phyloP scores from a whole-genome alignment of 495 filamentous ascomycete species.

The Darksidea phi region DNA sequence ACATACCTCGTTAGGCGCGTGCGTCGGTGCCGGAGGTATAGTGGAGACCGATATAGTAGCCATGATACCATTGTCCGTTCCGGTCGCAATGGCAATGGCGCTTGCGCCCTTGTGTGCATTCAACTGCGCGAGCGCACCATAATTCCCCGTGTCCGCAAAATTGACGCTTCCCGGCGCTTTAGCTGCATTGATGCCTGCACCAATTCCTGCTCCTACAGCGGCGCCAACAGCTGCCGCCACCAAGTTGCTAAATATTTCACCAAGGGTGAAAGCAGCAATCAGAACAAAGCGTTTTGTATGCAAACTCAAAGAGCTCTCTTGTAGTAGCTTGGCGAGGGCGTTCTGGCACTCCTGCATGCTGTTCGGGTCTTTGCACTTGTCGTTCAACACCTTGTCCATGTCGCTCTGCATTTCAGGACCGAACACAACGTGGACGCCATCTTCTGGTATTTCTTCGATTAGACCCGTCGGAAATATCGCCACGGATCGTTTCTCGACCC shows the following conservation, averaged over 20 bases:
- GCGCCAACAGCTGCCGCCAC: neutral
- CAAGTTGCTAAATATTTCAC: neutral
- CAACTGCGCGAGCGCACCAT: neutral
- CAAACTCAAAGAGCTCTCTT: neutral
- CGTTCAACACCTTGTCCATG: neutral
- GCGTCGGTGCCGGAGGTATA: neutral
- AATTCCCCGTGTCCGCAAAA: neutral
- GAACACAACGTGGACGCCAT: neutral
- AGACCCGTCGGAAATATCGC: neutral
- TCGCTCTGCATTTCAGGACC: slow-evolving; percentile 1
- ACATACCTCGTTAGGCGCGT: neutral
- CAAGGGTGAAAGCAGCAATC: neutral
- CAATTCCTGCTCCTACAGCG: neutral
- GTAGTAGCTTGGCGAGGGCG: neutral
- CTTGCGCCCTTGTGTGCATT: neutral
- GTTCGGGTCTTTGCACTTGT: neutral
- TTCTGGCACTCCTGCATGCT: neutral
- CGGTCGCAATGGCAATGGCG: neutral
- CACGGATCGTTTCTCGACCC: neutral
- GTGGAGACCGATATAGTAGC: neutral
- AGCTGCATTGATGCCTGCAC: neutral
- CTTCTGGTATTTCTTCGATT: neutral
- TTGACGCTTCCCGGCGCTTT: neutral
- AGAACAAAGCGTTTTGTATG: neutral
- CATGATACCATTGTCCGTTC: neutral